A percentile compares a stretch with the other conserved stretches of the same genome.
Conservation (phyloP, 305 asterid genomes). For the Solanum hybrid region DNA sequence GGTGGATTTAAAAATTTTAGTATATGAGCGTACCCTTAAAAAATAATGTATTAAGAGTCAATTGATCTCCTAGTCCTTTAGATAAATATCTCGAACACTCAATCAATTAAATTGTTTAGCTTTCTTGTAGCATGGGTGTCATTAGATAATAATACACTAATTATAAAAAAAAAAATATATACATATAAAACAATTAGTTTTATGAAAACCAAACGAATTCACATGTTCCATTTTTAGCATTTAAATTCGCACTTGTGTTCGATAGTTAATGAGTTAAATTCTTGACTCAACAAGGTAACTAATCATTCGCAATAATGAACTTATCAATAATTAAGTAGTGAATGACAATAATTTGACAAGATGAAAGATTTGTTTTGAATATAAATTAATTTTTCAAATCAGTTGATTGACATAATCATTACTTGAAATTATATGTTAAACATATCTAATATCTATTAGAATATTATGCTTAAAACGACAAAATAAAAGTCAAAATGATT, state of each 20-base stretch:
- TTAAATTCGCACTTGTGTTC: not conserved
- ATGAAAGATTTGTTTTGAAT: not conserved
- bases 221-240: not conserved
- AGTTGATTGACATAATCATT: not conserved
- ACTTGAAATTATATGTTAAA: not conserved
- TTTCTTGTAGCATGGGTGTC: no score
- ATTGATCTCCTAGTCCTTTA: not conserved
- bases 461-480: not conserved
- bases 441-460: no score
- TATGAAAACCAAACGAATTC: not conserved
- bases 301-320: not conserved
- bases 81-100: not conserved
- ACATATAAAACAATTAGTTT: no score
- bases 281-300: not conserved
- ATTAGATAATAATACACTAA: not conserved
- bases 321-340: not conserved
- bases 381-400: not conserved
- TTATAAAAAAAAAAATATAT: no score
- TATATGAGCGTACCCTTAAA: not conserved
- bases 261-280: not conserved
- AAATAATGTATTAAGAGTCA: not conserved
- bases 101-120: not conserved
- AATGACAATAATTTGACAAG: not conserved
- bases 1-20: not conserved
- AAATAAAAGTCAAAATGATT: not conserved